Evolutionary conservation across 257 asterid species (phyloP), one percentile per base, ranked within the genome.

Genomic region (Mentha longifolia): DNA sequence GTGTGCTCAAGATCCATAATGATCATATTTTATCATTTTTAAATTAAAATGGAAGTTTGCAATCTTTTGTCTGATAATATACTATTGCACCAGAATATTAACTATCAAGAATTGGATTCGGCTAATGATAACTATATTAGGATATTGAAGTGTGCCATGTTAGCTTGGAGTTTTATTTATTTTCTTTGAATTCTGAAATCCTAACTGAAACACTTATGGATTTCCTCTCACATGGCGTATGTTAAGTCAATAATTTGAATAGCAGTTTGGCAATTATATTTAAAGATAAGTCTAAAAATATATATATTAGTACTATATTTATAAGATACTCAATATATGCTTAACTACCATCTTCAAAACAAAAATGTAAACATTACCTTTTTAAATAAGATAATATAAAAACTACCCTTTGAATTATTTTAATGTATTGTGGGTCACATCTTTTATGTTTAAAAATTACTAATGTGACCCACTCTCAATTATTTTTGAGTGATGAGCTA

Each of bases 61-160:
- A 9, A 19, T 39, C 68, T 43, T 13, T 64, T 12, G 52, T 37
- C 10, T 16, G 7, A 14, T 9, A 35, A 17, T 35, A 54, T 33
- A 37, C 6, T 51, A 52, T 52, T 9, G 30, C 7, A 12, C 13
- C 1, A 51, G 37, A 52, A 52, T 51, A 52, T 67, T 42, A n/a
- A 39, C 14, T 35, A 42, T 56, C 56, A 56, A 5, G 15, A 56
- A 22, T 17, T 33, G 19, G 51, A 33, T 19, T 37, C 20, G 68
- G 31, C 6, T 59, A 70, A 70, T 70, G n/a, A 61, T 22, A 35
- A 33, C 31, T 71, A 45, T n/a, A 16, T 43, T 42, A 43, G 22
- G 56, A 10, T 46, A 59, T 31, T 33, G 14, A 30, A 69, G 56
- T 42, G 58, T 20, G 47, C 59, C 13, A 37, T 15, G 7, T 17